Evolutionary conservation across 1,284 basidiomycete species (phyloP).

Genomic region (Sporisorium scitamineum): DNA sequence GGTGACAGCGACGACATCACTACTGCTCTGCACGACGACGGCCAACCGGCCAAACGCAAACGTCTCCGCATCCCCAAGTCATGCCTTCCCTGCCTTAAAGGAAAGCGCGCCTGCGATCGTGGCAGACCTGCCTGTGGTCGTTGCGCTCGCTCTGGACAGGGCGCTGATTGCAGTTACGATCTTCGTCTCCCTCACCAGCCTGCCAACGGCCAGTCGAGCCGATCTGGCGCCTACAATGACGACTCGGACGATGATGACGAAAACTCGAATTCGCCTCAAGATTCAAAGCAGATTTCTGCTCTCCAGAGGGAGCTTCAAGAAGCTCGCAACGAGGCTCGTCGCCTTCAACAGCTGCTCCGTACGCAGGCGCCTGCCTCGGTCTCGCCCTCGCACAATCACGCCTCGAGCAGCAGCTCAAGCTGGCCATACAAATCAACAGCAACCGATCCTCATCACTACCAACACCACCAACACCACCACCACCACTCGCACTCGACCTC

Average conservation of each 20-base stretch:
- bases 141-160: slow-evolving; percentile 31
- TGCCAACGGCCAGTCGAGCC: slow-evolving; percentile 5
- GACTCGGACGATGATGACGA: slow-evolving; percentile 30
- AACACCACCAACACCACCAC: no score
- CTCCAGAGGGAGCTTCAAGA: slow-evolving; percentile 23
- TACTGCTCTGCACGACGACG: slow-evolving; percentile 34
- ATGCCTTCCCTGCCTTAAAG: slow-evolving; percentile 46
- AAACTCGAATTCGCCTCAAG: not conserved
- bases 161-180: slow-evolving; percentile 39
- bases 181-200: slow-evolving; percentile 30
- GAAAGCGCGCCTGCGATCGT: slow-evolving; percentile 51
- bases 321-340: slow-evolving; percentile 25
- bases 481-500: slow-evolving; percentile 14
- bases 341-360: slow-evolving; percentile 30
- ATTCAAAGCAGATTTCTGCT: slow-evolving; percentile 8
- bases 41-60: slow-evolving; percentile 42
- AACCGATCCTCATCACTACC: not conserved
- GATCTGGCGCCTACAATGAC: slow-evolving; percentile 2
- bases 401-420: not conserved
- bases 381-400: slow-evolving; percentile 1
- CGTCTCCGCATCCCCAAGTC: slow-evolving; percentile 52
- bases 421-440: slow-evolving; percentile 4
- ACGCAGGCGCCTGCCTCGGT: slow-evolving; percentile 2
- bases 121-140: slow-evolving; percentile 41
- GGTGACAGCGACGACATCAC: slow-evolving; percentile 10